Conservation (phyloP, 73 alveolate genomes). For the Durusdinium trenchii region DNA sequence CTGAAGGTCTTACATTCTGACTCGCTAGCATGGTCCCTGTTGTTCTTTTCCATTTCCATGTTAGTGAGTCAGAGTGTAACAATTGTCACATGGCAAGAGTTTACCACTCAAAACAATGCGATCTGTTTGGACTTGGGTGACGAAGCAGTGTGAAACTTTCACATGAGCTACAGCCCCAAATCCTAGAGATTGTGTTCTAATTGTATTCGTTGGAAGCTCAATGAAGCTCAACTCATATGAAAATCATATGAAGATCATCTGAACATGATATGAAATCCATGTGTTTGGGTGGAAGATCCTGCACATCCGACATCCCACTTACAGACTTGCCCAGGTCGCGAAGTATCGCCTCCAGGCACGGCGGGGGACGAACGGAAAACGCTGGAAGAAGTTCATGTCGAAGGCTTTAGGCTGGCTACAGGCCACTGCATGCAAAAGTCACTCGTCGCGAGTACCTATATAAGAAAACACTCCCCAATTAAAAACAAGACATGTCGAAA, state of each 20-base stretch:
- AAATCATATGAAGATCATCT: neutral
- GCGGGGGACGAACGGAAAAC: neutral
- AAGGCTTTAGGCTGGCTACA: too few species aligned
- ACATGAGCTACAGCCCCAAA: neutral
- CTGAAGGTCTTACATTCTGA: neutral
- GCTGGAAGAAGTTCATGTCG: too few species aligned
- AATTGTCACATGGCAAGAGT: too few species aligned
- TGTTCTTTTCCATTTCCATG: too few species aligned
- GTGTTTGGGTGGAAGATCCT: neutral
- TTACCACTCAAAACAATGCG: neutral
- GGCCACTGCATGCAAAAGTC: too few species aligned
- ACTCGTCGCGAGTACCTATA: too few species aligned
- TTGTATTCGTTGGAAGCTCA: neutral
- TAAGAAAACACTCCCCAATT: too few species aligned
- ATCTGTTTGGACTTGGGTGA: neutral
- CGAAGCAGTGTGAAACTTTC: neutral
- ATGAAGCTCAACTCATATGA: too few species aligned
- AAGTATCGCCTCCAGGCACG: slow-evolving; percentile 41
- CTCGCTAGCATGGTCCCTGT: neutral
- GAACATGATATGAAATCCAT: too few species aligned
- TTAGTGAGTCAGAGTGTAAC: too few species aligned
- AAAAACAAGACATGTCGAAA: too few species aligned
- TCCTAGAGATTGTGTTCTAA: neutral
- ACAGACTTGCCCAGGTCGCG: neutral
- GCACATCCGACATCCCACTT: neutral